phyloP scores from a whole-genome alignment of 441 rosid genomes.

The Iberis amara region DNA sequence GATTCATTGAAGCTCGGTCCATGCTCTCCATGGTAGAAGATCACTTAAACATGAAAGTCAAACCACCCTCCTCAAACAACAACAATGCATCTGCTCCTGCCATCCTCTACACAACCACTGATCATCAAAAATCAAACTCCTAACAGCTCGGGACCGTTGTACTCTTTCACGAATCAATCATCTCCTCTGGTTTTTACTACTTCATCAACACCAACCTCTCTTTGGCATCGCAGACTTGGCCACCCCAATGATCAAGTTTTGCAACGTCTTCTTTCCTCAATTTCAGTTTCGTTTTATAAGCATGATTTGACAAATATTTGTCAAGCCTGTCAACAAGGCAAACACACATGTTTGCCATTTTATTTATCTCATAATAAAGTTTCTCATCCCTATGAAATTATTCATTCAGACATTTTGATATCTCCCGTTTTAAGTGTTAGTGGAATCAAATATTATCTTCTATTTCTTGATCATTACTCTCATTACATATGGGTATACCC shows the following conservation, averaged over 20 bases:
- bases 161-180: too few relatives aligned
- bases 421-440: background rate
- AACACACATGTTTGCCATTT: background rate
- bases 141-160: too few relatives aligned
- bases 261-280: background rate
- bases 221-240: background rate
- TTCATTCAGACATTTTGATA: background rate
- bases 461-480: background rate
- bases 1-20: too few relatives aligned
- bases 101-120: too few relatives aligned
- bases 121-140: too few relatives aligned
- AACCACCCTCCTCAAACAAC: too few relatives aligned
- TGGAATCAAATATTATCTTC: background rate
- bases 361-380: background rate
- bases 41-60: too few relatives aligned
- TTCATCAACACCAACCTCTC: background rate
- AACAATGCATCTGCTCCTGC: too few relatives aligned
- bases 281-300: background rate
- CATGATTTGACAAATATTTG: background rate
- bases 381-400: background rate
- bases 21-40: too few relatives aligned
- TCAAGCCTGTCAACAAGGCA: background rate
- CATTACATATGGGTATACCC: too few relatives aligned
- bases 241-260: background rate
- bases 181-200: background rate